A percentile compares a stretch with the other conserved stretches of the same genome.
phyloP scores from a whole-genome alignment of 257 asterid species.

The Osmanthus fragrans region DNA sequence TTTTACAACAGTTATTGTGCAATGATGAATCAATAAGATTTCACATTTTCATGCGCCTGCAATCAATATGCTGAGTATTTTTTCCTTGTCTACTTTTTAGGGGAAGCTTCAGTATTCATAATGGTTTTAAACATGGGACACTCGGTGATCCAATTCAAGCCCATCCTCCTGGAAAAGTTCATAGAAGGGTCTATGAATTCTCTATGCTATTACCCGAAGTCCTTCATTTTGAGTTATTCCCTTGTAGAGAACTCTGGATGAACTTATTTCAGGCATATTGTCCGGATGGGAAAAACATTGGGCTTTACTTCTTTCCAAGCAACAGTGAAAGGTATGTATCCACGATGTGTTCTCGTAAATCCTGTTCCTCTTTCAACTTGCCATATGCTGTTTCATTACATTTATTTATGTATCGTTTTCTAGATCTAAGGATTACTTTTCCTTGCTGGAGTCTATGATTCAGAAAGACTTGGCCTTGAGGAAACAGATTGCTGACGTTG shows the following conservation, averaged over 20 bases:
- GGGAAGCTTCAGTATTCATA: constrained; percentile 55
- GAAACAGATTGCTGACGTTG: constrained; percentile 45
- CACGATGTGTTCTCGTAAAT: constrained; percentile 2
- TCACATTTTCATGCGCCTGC: background rate
- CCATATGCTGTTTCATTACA: background rate
- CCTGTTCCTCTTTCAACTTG: background rate
- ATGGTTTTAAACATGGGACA: constrained; percentile 15
- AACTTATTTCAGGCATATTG: constrained; percentile 34
- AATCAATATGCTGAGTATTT: constrained; percentile 7
- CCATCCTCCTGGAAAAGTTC: constrained; percentile 54
- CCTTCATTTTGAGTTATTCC: constrained; percentile 53
- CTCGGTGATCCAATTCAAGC: constrained; percentile 45
- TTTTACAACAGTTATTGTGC: background rate
- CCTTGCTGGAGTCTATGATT: constrained; percentile 43
- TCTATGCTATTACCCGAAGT: constrained; percentile 57
- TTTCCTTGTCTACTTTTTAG: constrained; percentile 33
- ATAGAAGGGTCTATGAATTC: constrained; percentile 44
- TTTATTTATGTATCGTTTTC: constrained; percentile 5
- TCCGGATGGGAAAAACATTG: constrained; percentile 55
- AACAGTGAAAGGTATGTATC: constrained; percentile 44
- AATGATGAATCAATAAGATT: background rate
- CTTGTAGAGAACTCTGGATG: constrained; percentile 37
- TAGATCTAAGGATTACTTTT: constrained; percentile 46
- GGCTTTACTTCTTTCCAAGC: constrained; percentile 61
- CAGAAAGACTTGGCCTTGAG: constrained; percentile 46